These are phyloP conservation scores for Metschnikowia peoriensis DNA, from an alignment of 805 yeast genomes.

Conservation along the genomic window DNA sequence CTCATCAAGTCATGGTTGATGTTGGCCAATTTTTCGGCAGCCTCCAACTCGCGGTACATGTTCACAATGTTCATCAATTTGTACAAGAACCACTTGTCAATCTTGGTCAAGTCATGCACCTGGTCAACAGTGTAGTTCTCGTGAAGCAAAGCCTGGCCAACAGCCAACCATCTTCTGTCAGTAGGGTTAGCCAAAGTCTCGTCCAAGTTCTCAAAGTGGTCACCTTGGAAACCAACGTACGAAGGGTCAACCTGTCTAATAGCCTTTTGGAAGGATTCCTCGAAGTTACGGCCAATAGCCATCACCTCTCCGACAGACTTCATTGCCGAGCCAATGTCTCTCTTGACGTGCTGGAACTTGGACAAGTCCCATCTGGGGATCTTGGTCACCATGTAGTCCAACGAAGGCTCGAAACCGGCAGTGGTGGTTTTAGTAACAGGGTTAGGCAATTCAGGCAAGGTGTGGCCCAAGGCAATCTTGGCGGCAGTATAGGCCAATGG, in stretches of 20 bases:
- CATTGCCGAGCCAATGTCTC: conserved; percentile 94
- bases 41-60: conserved; percentile 78
- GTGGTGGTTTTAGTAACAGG: conserved; percentile 95
- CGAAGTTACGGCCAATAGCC: conserved; percentile 98
- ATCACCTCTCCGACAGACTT: conserved; percentile 98
- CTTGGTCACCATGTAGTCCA: conserved; percentile 95
- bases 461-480: conserved; percentile 90
- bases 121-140: conserved; percentile 88
- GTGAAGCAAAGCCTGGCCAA: conserved; percentile 92
- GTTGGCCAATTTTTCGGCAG: conserved; percentile 50
- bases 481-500: conserved; percentile 99
- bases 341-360: conserved; percentile 92
- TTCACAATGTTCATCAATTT: conserved; percentile 91
- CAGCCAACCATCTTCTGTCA: conserved; percentile 96
- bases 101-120: conserved; percentile 88
- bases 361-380: conserved; percentile 98
- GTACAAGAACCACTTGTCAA: conserved; percentile 94
- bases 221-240: conserved; percentile 88
- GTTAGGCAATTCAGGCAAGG: conserved; percentile 92
- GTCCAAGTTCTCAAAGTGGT: conserved; percentile 72
- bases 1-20: conserved; percentile 66
- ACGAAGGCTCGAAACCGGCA: conserved; percentile 95
- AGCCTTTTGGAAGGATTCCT: conserved; percentile 97
- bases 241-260: conserved; percentile 94
- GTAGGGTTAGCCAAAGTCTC: conserved; percentile 80